These are phyloP conservation scores for Naganishia sp. DNA, from an alignment of 1,284 basidiomycete genomes.

Conservation along the genomic window DNA sequence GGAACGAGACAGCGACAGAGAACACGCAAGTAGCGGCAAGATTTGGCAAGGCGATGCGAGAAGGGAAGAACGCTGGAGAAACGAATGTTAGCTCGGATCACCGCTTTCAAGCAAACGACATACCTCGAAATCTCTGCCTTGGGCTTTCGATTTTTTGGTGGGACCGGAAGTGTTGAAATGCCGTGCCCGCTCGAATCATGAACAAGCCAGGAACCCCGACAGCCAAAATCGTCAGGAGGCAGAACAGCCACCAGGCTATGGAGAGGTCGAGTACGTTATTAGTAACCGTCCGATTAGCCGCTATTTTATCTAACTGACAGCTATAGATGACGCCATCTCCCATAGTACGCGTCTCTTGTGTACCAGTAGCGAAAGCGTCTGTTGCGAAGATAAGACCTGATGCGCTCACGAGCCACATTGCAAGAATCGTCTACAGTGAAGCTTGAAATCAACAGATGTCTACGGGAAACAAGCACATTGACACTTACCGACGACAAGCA, in stretches of 20 bases:
- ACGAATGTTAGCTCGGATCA: not conserved
- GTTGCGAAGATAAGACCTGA: conserved; percentile 69
- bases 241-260: conserved; percentile 56
- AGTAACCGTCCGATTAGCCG: not conserved
- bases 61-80: conserved; percentile 67
- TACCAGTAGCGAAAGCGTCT: conserved; percentile 59
- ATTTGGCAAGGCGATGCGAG: conserved; percentile 67
- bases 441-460: not conserved
- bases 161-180: conserved; percentile 38
- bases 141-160: conserved; percentile 66
- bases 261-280: not conserved
- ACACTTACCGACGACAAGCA: not conserved
- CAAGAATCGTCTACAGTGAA: conserved; percentile 55
- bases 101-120: not conserved
- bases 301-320: conserved; percentile 43
- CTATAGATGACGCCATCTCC: conserved; percentile 72
- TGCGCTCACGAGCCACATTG: conserved; percentile 65
- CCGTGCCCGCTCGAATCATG: conserved; percentile 62
- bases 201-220: conserved; percentile 69
- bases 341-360: conserved; percentile 57
- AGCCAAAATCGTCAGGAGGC: conserved; percentile 67
- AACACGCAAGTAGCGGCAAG: conserved; percentile 67
- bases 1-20: conserved; percentile 66
- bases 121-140: conserved; percentile 73
- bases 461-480: not conserved